These are phyloP conservation scores for Saccharomycopsis olivae DNA, from an alignment of 805 yeast species.

Conservation along the genomic window DNA sequence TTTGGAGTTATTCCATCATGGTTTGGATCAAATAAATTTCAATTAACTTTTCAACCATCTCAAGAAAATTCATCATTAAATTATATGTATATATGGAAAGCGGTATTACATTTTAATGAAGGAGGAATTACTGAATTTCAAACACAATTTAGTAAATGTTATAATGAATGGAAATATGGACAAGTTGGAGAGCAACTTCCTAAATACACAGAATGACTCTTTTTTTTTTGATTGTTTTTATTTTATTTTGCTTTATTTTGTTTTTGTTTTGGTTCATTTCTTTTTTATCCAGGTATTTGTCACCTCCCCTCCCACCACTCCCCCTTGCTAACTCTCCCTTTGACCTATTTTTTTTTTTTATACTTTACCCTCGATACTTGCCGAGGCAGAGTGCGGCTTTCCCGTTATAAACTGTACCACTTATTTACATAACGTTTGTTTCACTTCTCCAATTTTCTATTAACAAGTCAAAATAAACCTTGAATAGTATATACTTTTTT, in stretches of 20 bases:
- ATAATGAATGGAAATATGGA: conserved; percentile 17
- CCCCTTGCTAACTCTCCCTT: background rate
- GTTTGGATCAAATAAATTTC: conserved; percentile 18
- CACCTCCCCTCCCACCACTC: background rate
- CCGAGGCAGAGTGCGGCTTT: too few relatives aligned
- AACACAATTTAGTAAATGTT: conserved; percentile 7
- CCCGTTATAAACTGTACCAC: too few relatives aligned
- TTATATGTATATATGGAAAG: conserved; percentile 14
- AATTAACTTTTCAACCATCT: conserved; percentile 10
- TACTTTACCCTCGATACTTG: too few relatives aligned
- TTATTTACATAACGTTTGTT: too few relatives aligned
- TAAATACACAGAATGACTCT: background rate
- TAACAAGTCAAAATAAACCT: too few relatives aligned
- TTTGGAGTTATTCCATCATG: conserved; percentile 9
- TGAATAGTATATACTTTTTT: too few relatives aligned
- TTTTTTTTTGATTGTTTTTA: background rate
- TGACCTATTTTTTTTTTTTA: background rate
- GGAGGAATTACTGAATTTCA: conserved; percentile 18
- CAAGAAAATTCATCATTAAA: conserved; percentile 14
- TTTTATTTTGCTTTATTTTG: too few relatives aligned
- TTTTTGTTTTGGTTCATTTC: background rate
- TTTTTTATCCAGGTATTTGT: background rate
- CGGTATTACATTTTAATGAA: conserved; percentile 9
- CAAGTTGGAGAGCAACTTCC: conserved; percentile 11
- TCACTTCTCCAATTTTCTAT: too few relatives aligned